A percentile compares a stretch with the other conserved stretches of the same genome.
Conservation (phyloP, 306 rosid genomes). For the Albizia julibrissin region DNA sequence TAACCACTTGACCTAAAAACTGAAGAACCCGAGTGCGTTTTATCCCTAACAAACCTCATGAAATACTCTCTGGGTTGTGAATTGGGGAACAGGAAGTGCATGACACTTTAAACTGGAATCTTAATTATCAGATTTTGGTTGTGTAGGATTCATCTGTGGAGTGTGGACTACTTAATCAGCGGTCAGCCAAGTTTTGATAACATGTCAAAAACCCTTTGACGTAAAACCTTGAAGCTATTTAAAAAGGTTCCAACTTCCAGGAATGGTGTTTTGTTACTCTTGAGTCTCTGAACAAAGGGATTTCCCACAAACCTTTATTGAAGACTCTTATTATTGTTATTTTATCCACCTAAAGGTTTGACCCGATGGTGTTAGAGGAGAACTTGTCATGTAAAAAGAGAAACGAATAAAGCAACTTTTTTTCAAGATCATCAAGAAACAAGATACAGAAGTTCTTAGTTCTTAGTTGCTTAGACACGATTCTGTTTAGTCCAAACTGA, state of each 20-base stretch:
- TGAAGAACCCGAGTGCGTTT: no score
- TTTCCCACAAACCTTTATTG: neutral
- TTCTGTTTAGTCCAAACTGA: neutral
- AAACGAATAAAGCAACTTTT: constrained; percentile 13
- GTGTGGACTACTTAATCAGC: neutral
- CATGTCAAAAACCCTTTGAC: neutral
- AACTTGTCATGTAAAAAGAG: neutral
- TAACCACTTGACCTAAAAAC: no score
- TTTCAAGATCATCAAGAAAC: neutral
- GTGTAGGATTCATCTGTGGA: neutral
- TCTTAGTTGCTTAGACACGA: neutral
- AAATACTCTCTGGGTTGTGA: no score
- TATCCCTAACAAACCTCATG: no score
- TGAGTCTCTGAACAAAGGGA: neutral
- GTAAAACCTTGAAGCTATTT: neutral
- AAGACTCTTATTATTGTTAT: neutral
- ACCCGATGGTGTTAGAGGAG: neutral
- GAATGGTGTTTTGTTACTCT: no score
- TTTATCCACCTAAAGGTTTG: constrained; percentile 1
- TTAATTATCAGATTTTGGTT: neutral
- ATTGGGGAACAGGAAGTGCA: neutral
- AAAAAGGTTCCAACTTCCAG: neutral
- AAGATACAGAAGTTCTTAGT: neutral
- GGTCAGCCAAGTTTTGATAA: neutral
- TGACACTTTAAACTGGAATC: neutral